Conservation (phyloP, 2,329 filamentous ascomycete species). For the Cryphonectria nitschkei region DNA sequence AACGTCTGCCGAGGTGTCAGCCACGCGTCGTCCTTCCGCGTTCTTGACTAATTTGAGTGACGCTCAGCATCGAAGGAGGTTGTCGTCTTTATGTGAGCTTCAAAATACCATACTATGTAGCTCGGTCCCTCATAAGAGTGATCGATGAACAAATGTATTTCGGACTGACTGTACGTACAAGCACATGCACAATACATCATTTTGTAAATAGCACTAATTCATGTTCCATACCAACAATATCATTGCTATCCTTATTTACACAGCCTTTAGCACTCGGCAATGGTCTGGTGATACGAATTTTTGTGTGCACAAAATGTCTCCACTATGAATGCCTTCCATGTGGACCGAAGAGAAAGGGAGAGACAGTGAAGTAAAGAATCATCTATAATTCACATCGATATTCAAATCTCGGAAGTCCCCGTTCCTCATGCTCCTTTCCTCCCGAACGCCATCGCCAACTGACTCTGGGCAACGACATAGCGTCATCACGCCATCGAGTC, state of each 20-base stretch:
- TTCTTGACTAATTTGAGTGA: slow-evolving; percentile 1
- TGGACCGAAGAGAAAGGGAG: too few species aligned
- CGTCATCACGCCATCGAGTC: background rate
- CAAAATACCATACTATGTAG: background rate
- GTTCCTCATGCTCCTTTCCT: background rate
- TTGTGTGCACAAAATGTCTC: too few species aligned
- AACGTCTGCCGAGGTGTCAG: background rate
- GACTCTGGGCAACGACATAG: background rate
- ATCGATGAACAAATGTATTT: too few species aligned
- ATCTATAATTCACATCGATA: background rate
- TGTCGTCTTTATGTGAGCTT: background rate
- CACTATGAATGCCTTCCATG: too few species aligned
- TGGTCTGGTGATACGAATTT: too few species aligned
- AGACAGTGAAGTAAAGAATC: background rate
- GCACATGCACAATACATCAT: too few species aligned
- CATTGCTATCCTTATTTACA: background rate
- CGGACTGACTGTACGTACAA: too few species aligned
- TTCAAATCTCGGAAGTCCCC: background rate
- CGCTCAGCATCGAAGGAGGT: background rate
- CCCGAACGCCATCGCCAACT: background rate
- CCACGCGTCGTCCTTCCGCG: background rate
- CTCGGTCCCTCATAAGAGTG: background rate
- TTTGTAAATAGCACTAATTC: too few species aligned
- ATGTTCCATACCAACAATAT: background rate
- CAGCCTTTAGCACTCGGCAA: background rate